Conservation (phyloP, 2,329 filamentous ascomycete species). For the Lecanicillium sp. region DNA sequence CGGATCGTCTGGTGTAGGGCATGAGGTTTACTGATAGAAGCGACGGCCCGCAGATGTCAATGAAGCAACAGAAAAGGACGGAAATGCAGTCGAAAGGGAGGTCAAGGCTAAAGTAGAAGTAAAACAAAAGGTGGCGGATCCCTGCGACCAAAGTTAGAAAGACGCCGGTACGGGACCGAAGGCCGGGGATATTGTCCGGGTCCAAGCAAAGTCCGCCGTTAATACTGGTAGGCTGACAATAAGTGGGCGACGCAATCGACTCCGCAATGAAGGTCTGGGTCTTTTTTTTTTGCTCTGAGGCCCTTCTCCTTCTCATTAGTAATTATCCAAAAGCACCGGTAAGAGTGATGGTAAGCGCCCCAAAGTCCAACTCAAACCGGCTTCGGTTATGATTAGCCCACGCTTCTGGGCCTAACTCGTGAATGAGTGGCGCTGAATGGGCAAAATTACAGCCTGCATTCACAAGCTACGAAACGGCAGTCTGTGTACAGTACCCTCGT, state of each 20-base stretch:
- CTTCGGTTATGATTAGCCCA: no score
- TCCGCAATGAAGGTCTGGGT: slow-evolving; percentile 1
- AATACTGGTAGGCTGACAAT: not conserved
- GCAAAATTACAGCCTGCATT: not conserved
- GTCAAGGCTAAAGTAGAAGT: not conserved
- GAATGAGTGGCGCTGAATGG: not conserved
- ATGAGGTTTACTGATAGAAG: no score
- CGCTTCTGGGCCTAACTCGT: not conserved
- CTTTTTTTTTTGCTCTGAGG: no score
- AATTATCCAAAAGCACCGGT: not conserved
- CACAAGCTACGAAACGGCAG: not conserved
- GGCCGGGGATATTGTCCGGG: slow-evolving; percentile 4
- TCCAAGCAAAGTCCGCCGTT: slow-evolving; percentile 9
- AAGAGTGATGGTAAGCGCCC: not conserved
- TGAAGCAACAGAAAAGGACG: not conserved
- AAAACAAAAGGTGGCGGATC: not conserved
- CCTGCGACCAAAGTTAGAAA: not conserved
- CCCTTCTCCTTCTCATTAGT: not conserved
- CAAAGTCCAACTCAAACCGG: not conserved
- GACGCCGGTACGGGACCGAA: slow-evolving; percentile 12
- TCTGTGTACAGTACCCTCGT: slow-evolving; percentile 10
- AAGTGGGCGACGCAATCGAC: slow-evolving; percentile 9
- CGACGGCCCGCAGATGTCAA: no score
- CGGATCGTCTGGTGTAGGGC: no score
- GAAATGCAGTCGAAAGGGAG: not conserved